Conservation (phyloP, 805 yeast genomes). For the Yarrowia alimentaria region DNA sequence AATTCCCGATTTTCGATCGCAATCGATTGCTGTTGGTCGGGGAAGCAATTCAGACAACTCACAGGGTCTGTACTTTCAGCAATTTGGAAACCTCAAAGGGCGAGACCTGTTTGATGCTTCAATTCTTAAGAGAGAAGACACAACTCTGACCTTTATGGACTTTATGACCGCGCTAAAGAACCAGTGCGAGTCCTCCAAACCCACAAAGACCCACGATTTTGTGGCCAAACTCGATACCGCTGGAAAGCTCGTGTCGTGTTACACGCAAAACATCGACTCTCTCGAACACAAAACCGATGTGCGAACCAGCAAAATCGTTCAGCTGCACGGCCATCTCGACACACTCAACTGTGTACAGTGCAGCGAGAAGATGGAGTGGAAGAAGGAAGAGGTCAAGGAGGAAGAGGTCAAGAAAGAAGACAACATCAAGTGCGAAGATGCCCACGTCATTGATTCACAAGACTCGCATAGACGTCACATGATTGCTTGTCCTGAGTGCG, state of each 20-base stretch:
- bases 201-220: constrained; percentile 82
- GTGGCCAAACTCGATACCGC: constrained; percentile 59
- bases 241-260: constrained; percentile 74
- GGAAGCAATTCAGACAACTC: constrained; percentile 8
- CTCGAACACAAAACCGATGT: constrained; percentile 67
- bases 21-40: constrained; percentile 2
- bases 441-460: no score
- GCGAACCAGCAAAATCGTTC: constrained; percentile 74
- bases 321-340: constrained; percentile 86
- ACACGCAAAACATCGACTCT: constrained; percentile 94
- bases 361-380: constrained; percentile 53
- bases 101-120: constrained; percentile 89
- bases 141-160: constrained; percentile 73
- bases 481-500: constrained; percentile 65
- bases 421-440: no score
- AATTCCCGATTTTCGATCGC: constrained; percentile 54
- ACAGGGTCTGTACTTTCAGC: constrained; percentile 19
- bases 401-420: constrained; percentile 47
- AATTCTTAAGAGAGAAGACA: constrained; percentile 63
- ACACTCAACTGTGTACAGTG: constrained; percentile 64
- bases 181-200: constrained; percentile 62
- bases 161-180: constrained; percentile 81
- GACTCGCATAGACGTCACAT: no score
- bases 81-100: constrained; percentile 52
- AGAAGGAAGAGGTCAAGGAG: constrained; percentile 47